Evolutionary conservation across 352 stramenopile genomes (phyloP).

Genomic region (Globisporangium uncinulatum): DNA sequence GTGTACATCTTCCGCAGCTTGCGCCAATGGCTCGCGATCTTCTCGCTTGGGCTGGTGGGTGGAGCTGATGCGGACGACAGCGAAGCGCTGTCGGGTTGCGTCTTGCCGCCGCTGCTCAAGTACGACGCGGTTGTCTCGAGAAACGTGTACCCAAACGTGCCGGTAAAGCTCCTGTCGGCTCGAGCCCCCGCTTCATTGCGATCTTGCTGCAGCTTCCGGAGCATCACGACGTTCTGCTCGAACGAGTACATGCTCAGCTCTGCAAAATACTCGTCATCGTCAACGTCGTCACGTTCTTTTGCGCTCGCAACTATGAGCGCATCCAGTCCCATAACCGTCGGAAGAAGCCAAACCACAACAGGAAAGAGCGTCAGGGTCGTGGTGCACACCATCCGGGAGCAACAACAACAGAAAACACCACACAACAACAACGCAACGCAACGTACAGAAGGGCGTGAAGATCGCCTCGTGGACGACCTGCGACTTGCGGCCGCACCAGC

Average conservation of each 20-base stretch:
- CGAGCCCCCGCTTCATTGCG: conserved; percentile 11
- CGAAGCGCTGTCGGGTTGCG: not conserved
- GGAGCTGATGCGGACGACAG: not conserved
- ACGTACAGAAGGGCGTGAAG: conserved; percentile 48
- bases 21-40: conserved; percentile 25
- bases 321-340: too few species aligned
- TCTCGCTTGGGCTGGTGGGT: conserved; percentile 1
- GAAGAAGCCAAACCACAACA: not conserved
- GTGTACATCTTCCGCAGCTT: conserved; percentile 83
- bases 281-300: conserved; percentile 9
- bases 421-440: not conserved
- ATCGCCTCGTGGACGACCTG: conserved; percentile 63
- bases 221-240: conserved; percentile 44
- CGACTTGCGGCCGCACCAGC: conserved; percentile 61
- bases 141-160: conserved; percentile 68
- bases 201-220: conserved; percentile 39
- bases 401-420: not conserved
- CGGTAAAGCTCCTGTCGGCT: conserved; percentile 22
- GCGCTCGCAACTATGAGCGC: conserved; percentile 15
- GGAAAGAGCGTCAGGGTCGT: not conserved
- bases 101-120: conserved; percentile 2
- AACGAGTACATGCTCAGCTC: conserved; percentile 59
- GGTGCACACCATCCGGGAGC: too few species aligned
- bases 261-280: conserved; percentile 23
- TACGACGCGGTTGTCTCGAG: conserved; percentile 33